Percentiles rank a stretch among this genome's conserved stretches.
Evolutionary conservation across 768 basidiomycete genomes (phyloP).

Genomic region (Suillus discolor): DNA sequence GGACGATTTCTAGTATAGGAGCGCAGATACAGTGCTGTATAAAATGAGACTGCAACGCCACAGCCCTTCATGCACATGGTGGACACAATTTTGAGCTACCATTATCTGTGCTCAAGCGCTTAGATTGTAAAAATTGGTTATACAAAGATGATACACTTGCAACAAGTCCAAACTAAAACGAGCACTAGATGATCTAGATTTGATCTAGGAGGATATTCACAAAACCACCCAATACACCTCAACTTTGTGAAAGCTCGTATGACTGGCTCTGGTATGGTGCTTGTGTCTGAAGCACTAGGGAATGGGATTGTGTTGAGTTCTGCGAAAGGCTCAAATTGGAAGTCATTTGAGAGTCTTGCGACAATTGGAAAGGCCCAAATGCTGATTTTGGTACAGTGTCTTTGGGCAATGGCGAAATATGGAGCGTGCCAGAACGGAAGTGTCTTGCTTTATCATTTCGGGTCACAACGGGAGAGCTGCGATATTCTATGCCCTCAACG

Average conservation of each 20-base stretch:
- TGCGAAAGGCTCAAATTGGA: constrained; percentile 13
- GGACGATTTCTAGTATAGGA: not conserved
- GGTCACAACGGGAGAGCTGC: not conserved
- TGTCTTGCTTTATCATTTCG: constrained; percentile 16
- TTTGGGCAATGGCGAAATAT: constrained; percentile 16
- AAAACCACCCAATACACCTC: constrained; percentile 17
- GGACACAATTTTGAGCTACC: not conserved
- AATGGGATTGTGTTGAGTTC: constrained; percentile 33
- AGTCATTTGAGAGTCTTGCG: not conserved
- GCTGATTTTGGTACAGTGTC: not conserved
- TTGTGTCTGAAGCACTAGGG: constrained; percentile 48
- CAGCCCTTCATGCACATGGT: not conserved
- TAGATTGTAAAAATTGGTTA: not conserved
- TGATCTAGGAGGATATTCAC: not conserved
- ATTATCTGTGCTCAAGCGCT: not conserved
- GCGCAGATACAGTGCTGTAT: not conserved
- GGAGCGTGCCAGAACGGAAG: constrained; percentile 26
- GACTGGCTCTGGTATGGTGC: constrained; percentile 54
- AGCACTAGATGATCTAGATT: not conserved
- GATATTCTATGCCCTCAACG: constrained; percentile 2
- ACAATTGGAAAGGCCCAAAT: not conserved
- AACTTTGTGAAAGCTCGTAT: constrained; percentile 29
- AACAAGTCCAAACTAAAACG: not conserved
- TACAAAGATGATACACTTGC: not conserved
- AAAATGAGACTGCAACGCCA: not conserved